These are phyloP conservation scores for Graphilbum fragrans DNA, from an alignment of 2,329 filamentous ascomycete genomes.

Conservation along the genomic window DNA sequence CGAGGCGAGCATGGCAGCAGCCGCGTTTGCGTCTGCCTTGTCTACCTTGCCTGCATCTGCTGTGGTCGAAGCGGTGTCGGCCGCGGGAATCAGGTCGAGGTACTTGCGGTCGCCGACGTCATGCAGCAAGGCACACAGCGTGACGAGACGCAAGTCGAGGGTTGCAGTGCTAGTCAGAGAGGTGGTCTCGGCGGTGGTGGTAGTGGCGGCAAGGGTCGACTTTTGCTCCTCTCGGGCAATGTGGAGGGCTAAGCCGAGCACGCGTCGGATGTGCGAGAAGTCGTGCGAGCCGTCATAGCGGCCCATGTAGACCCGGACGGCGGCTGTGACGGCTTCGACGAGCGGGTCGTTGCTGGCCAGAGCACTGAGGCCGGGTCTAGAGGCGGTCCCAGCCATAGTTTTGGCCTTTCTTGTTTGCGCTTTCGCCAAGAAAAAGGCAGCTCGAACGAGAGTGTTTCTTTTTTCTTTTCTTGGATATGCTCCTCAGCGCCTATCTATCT, in stretches of 20 bases:
- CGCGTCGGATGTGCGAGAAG: constrained; percentile 72
- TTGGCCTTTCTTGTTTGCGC: too few species aligned
- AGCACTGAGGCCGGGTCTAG: background rate
- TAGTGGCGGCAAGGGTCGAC: too few species aligned
- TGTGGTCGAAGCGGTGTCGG: too few species aligned
- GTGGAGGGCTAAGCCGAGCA: constrained; percentile 58
- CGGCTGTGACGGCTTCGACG: constrained; percentile 42
- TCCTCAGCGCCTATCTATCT: too few species aligned
- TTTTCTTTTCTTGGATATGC: too few species aligned
- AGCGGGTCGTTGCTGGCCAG: constrained; percentile 27
- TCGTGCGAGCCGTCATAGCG: constrained; percentile 80
- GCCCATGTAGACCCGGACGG: constrained; percentile 61
- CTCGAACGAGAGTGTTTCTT: too few species aligned
- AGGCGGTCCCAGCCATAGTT: background rate
- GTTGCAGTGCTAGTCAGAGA: constrained; percentile 4
- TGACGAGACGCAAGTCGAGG: constrained; percentile 43
- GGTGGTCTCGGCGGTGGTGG: too few species aligned
- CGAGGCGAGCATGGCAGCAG: background rate
- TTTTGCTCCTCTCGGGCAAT: constrained; percentile 40
- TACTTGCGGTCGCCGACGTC: constrained; percentile 87
- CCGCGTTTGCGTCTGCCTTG: constrained; percentile 15
- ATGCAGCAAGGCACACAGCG: constrained; percentile 66
- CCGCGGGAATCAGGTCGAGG: constrained; percentile 41
- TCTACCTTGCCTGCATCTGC: too few species aligned
- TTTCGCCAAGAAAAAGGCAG: too few species aligned